Evolutionary conservation across 192 early-diverging fungal genomes (phyloP).

Genomic region (Coemansia sp.): DNA sequence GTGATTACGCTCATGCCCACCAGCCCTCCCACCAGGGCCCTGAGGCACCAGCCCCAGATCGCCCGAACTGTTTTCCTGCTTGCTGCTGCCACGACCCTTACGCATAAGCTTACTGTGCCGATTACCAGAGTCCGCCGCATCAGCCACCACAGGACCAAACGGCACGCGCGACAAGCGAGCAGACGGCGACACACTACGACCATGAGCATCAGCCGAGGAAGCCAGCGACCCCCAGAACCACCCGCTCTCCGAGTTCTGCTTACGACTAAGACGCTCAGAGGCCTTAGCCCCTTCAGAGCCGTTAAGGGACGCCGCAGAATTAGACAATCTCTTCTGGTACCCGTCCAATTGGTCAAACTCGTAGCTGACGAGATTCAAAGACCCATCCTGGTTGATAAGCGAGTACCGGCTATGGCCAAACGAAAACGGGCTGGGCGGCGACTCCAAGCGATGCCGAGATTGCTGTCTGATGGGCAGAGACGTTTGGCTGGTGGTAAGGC

Average conservation of each 20-base stretch:
- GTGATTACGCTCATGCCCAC: constrained; percentile 19
- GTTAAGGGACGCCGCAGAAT: constrained; percentile 11
- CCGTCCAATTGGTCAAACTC: constrained; percentile 53
- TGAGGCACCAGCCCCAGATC: constrained; percentile 7
- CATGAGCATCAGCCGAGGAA: constrained; percentile 10
- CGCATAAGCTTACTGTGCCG: constrained; percentile 44
- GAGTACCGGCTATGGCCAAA: constrained; percentile 56
- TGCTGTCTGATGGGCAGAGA: constrained; percentile 17
- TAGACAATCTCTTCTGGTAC: constrained; percentile 48
- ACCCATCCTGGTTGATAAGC: constrained; percentile 55
- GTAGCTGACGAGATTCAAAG: constrained; percentile 45
- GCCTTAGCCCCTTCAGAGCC: constrained; percentile 8
- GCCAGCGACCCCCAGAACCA: constrained; percentile 35
- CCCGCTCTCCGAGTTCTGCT: constrained; percentile 19
- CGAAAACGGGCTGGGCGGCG: constrained; percentile 47
- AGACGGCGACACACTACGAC: constrained; percentile 4
- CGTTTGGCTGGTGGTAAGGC: constrained; percentile 21
- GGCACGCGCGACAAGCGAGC: background rate
- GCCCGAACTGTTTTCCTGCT: constrained; percentile 3
- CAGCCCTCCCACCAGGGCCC: constrained; percentile 1
- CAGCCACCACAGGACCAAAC: background rate
- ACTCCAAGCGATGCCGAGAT: constrained; percentile 4
- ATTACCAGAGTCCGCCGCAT: background rate
- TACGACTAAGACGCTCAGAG: constrained; percentile 27
- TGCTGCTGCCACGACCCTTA: constrained; percentile 8